Percentiles rank a stretch among this genome's conserved stretches.
These are phyloP conservation scores for Mucor piriformis DNA, from an alignment of 371 early-diverging fungal species.

Conservation along the genomic window DNA sequence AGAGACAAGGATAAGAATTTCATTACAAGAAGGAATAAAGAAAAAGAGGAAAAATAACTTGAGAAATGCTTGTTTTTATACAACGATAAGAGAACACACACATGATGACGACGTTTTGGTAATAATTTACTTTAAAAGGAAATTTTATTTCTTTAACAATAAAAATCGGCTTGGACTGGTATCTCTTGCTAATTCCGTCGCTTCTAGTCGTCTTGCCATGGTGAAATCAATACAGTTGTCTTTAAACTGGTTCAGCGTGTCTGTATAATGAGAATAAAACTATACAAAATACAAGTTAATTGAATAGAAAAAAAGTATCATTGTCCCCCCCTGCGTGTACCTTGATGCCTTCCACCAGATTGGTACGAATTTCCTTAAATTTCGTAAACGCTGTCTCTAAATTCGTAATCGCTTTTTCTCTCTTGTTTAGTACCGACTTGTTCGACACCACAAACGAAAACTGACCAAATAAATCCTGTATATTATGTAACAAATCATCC, in stretches of 20 bases:
- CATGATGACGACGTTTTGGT: background rate
- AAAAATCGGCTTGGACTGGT: constrained; percentile 9
- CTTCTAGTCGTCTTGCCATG: constrained; percentile 72
- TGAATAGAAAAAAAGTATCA: too few relatives aligned
- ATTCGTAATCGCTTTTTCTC: constrained; percentile 71
- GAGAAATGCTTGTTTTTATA: background rate
- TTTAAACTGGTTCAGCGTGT: constrained; percentile 60
- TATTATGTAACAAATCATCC: constrained; percentile 56
- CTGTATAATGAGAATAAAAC: constrained; percentile 76
- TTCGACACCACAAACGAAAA: constrained; percentile 47
- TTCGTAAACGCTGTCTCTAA: constrained; percentile 68
- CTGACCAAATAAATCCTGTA: constrained; percentile 62
- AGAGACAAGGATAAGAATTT: constrained; percentile 26
- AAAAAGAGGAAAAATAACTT: background rate
- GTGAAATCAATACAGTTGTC: constrained; percentile 71
- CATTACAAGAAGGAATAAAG: constrained; percentile 15
- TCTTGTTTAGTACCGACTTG: constrained; percentile 47
- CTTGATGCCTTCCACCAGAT: constrained; percentile 71
- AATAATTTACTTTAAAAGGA: constrained; percentile 6
- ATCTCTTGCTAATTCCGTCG: constrained; percentile 57
- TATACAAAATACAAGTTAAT: constrained; percentile 14
- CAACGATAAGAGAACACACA: background rate
- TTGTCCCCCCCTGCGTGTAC: constrained; percentile 30
- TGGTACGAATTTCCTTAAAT: constrained; percentile 67
- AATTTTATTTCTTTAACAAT: constrained; percentile 15